Evolutionary conservation across 2,329 filamentous ascomycete genomes (phyloP), one percentile per base, ranked within the genome.

Genomic region (Fusarium sp.): DNA sequence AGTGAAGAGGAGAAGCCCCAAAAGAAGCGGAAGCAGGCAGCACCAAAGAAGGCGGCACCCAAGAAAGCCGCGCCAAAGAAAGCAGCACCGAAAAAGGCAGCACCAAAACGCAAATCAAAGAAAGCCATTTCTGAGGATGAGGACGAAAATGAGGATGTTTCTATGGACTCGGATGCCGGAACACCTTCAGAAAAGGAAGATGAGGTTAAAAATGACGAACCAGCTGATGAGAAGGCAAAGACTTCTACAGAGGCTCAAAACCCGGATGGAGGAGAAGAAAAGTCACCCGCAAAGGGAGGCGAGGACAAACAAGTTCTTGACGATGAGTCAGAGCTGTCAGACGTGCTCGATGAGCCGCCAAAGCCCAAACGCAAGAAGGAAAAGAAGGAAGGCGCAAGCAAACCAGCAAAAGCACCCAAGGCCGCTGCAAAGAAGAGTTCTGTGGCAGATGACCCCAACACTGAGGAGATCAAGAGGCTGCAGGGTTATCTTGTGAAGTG

Each of bases 401-500:
- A 80, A 48, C 53, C 67, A 25, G 40, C 67, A 38, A 78, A 76
- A 38, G 45, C 70, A 8, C 30, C 75, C 34, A 82, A 80, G 51
- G 47, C 75, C 18, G 48, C 58, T 8, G 32, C 52, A 49, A 80
- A 78, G 67, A 79, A 74, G 64, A 79, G 81, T 52, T 43, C 75
- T 22, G 64, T 73, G 10, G 52, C 79, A 4, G 76, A 81, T 20
- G 78, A 94, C 68, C 88, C 91, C 0, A 87, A 94, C 65, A 89
- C 93, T 63, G 90, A 88, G 6, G 92, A 97, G 78, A 92, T 98
- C 77, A 98, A 97, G 80, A 92, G 90, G 51, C 84, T 98, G 6
- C 95, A 98, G 81, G 88, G 90, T 11, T 94, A 95, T 80, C 87
- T 99, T 9, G 82, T 91, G 47, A 97, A 98, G 80, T 99, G 95